Percentiles rank a stretch among this genome's conserved stretches.
phyloP scores from a whole-genome alignment of 2,329 filamentous ascomycete species.

The Blastomyces percursus region DNA sequence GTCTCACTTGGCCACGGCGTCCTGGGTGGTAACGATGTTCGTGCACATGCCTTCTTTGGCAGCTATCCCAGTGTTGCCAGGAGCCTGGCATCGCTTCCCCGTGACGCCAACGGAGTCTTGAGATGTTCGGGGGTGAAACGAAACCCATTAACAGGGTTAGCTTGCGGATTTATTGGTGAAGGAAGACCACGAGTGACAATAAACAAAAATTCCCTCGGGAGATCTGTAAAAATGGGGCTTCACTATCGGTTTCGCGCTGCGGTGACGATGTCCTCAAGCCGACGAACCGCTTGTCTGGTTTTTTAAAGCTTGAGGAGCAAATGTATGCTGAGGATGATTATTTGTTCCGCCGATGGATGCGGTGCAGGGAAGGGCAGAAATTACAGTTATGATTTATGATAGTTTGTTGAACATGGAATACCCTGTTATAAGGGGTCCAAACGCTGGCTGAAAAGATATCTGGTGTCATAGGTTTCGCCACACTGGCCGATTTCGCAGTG shows the following conservation, averaged over 20 bases:
- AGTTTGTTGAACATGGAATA: not conserved
- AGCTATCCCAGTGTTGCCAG: constrained; percentile 37
- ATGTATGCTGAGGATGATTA: not conserved
- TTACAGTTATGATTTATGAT: not conserved
- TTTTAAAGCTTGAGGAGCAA: not conserved
- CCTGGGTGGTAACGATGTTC: constrained; percentile 21
- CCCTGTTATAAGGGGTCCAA: not conserved
- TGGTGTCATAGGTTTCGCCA: not conserved
- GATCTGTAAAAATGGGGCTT: not conserved
- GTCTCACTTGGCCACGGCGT: constrained; percentile 52
- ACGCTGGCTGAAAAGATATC: not conserved
- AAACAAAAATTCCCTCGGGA: not conserved
- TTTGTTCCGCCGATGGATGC: not conserved
- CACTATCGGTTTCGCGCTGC: not conserved
- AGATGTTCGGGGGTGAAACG: constrained; percentile 37
- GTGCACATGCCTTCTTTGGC: constrained; percentile 47
- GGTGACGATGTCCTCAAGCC: not conserved
- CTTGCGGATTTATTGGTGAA: constrained; percentile 13
- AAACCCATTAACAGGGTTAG: constrained; percentile 29
- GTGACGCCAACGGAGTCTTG: constrained; percentile 33
- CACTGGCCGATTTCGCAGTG: not conserved
- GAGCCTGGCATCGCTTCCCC: constrained; percentile 29
- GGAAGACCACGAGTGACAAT: not conserved
- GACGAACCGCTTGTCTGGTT: not conserved
- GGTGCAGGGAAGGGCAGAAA: not conserved